A percentile compares a stretch with the other conserved stretches of the same genome.
Evolutionary conservation across 2,329 filamentous ascomycete species (phyloP).

Genomic region (Fusarium subglutinans): DNA sequence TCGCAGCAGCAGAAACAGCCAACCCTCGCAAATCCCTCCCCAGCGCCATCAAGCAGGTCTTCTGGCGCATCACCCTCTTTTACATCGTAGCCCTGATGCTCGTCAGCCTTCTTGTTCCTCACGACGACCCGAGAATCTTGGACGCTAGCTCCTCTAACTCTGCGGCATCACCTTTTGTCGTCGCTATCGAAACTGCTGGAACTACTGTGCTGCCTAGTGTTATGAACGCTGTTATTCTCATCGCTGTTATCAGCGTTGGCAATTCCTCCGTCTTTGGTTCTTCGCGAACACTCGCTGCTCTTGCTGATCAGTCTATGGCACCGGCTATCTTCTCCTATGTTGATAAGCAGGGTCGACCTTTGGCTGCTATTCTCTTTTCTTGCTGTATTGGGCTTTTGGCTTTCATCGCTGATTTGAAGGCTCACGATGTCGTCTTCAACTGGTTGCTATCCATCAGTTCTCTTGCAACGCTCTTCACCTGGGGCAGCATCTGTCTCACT

Average conservation of each 20-base stretch:
- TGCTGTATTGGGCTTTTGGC: constrained; percentile 75
- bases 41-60: constrained; percentile 92
- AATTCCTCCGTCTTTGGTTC: constrained; percentile 93
- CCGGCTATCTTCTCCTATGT: constrained; percentile 81
- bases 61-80: constrained; percentile 92
- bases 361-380: constrained; percentile 75
- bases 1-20: constrained; percentile 80
- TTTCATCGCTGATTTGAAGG: constrained; percentile 74
- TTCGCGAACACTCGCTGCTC: constrained; percentile 87
- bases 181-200: constrained; percentile 86
- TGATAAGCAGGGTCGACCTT: constrained; percentile 81
- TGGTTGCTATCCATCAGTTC: constrained; percentile 82
- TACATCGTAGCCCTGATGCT: constrained; percentile 85
- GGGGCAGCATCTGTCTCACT: constrained; percentile 84
- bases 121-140: constrained; percentile 71
- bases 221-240: constrained; percentile 94
- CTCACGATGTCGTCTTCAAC: constrained; percentile 71
- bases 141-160: constrained; percentile 67
- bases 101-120: constrained; percentile 84
- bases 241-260: constrained; percentile 88
- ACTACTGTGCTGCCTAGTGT: constrained; percentile 83
- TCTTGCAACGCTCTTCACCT: constrained; percentile 79
- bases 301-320: constrained; percentile 87
- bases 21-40: constrained; percentile 84
- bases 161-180: constrained; percentile 87